Percentiles rank a stretch among this genome's conserved stretches.
Conservation (phyloP, 2,329 filamentous ascomycete species). For the Colletotrichum liaoningense region DNA sequence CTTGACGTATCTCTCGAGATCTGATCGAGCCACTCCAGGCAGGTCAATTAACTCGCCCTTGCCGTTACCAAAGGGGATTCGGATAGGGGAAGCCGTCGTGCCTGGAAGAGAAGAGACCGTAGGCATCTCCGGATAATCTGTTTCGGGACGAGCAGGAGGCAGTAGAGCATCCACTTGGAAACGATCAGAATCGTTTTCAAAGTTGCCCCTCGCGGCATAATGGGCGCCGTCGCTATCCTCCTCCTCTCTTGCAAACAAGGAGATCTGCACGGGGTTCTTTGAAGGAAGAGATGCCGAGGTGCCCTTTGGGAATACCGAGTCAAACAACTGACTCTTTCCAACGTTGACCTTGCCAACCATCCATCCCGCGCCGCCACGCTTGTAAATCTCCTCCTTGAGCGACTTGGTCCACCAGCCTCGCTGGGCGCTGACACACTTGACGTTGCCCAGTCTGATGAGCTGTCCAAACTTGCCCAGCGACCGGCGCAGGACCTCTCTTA, state of each 20-base stretch:
- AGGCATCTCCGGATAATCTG: constrained; percentile 85
- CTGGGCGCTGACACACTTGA: constrained; percentile 87
- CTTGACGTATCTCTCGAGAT: constrained; percentile 77
- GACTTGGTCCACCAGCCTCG: constrained; percentile 91
- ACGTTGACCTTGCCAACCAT: constrained; percentile 99
- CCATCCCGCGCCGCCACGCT: constrained; percentile 88
- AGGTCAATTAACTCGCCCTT: constrained; percentile 94
- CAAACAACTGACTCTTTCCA: constrained; percentile 93
- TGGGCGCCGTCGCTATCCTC: constrained; percentile 20
- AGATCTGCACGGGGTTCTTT: constrained; percentile 22
- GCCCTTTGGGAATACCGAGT: constrained; percentile 86
- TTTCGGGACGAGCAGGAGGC: constrained; percentile 79
- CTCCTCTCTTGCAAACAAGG: constrained; percentile 33
- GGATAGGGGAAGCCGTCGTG: constrained; percentile 94
- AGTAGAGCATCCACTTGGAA: constrained; percentile 69
- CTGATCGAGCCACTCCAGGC: constrained; percentile 82
- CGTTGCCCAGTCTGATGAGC: constrained; percentile 86
- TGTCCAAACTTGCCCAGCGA: constrained; percentile 76
- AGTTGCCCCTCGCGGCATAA: constrained; percentile 14
- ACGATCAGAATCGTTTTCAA: constrained; percentile 39
- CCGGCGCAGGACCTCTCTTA: constrained; percentile 81
- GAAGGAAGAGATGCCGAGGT: constrained; percentile 28
- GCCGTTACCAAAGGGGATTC: constrained; percentile 87
- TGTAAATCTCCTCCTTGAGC: constrained; percentile 87
- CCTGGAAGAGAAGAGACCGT: constrained; percentile 88